Conservation (phyloP, 345 rosid species). For the Eutrema yunnanense region DNA sequence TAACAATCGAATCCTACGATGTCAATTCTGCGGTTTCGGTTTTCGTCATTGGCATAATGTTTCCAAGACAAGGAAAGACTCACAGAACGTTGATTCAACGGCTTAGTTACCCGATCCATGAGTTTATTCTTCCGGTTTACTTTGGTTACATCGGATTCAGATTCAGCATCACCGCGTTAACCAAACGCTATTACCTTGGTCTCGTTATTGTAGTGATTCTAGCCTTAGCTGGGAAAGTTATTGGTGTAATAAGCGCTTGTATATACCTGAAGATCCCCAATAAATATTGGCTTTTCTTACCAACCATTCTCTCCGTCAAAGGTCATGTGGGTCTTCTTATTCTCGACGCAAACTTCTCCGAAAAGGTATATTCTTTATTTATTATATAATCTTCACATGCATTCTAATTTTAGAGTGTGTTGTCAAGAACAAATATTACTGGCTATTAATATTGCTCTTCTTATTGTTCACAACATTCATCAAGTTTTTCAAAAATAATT, state of each 20-base stretch:
- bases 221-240: conserved; percentile 42
- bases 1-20: conserved; percentile 38
- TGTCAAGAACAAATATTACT: background rate
- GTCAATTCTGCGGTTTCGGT: conserved; percentile 40
- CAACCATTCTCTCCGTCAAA: conserved; percentile 61
- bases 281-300: conserved; percentile 44
- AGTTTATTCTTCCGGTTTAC: conserved; percentile 73
- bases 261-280: conserved; percentile 49
- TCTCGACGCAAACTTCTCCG: conserved; percentile 1
- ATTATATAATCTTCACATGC: background rate
- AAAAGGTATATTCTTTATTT: conserved; percentile 14
- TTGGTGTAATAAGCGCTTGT: conserved; percentile 56
- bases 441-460: background rate
- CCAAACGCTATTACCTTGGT: conserved; percentile 13
- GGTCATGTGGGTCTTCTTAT: conserved; percentile 70
- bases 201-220: conserved; percentile 35
- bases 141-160: conserved; percentile 82
- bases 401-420: background rate
- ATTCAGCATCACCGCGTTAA: conserved; percentile 28
- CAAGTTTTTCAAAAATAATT: background rate
- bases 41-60: conserved; percentile 63
- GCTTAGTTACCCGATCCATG: conserved; percentile 59
- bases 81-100: conserved; percentile 60
- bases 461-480: background rate
- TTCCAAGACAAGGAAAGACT: conserved; percentile 82